Evolutionary conservation across 176 grass and related monocot species (phyloP).

Genomic region (Saccharum officinarum): DNA sequence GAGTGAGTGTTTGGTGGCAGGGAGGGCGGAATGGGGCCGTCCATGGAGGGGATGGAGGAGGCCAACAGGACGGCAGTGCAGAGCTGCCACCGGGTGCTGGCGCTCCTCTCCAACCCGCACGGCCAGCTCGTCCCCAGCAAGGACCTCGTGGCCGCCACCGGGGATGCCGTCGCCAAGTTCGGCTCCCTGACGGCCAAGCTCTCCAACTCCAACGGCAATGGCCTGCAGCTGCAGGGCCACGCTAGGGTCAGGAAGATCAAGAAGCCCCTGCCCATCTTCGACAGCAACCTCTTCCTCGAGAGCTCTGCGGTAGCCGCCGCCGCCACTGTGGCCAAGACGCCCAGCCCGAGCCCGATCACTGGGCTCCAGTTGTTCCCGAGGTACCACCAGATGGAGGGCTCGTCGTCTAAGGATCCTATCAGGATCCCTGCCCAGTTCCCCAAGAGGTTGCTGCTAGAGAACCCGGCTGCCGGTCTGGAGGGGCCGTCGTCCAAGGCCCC

Average conservation of each 20-base stretch:
- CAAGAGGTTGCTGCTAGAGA: conserved; percentile 61
- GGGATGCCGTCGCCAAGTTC: conserved; percentile 69
- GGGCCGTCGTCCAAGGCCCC: not conserved
- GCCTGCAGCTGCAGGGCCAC: conserved; percentile 69
- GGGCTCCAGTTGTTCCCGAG: conserved; percentile 69
- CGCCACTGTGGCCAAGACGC: conserved; percentile 4
- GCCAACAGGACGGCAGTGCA: conserved; percentile 66
- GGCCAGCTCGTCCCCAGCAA: conserved; percentile 52
- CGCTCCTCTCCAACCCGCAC: conserved; percentile 61
- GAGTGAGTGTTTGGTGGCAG: conserved; percentile 5
- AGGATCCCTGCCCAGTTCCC: conserved; percentile 64
- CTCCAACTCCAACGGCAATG: conserved; percentile 39
- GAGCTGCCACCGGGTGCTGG: conserved; percentile 76
- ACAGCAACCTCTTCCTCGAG: conserved; percentile 77
- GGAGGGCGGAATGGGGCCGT: conserved; percentile 14
- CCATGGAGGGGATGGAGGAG: conserved; percentile 74
- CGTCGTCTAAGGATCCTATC: conserved; percentile 44
- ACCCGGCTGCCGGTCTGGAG: conserved; percentile 13
- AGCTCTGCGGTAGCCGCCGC: conserved; percentile 15
- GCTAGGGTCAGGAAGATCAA: conserved; percentile 67
- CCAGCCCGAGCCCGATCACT: conserved; percentile 32
- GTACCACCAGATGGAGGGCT: conserved; percentile 54
- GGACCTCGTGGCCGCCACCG: conserved; percentile 61
- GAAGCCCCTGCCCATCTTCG: conserved; percentile 65
- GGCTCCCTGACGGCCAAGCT: conserved; percentile 57